These are phyloP conservation scores for Malbranchea cinnamomea DNA, from an alignment of 2,329 filamentous ascomycete species.

Conservation along the genomic window DNA sequence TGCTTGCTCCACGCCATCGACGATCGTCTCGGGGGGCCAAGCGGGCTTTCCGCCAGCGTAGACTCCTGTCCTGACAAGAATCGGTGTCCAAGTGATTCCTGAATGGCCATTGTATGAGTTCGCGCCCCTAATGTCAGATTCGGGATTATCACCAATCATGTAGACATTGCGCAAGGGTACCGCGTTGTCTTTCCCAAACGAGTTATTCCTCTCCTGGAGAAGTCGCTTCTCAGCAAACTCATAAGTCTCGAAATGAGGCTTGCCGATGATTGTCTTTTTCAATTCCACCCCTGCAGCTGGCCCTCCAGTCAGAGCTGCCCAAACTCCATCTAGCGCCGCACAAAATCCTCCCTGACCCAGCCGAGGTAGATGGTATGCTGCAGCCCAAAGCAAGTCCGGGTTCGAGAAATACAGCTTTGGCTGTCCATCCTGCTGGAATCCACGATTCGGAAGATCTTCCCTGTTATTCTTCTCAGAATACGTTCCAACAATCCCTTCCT, in stretches of 20 bases:
- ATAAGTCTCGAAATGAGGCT: conserved; percentile 66
- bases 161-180: conserved; percentile 58
- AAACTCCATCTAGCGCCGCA: conserved; percentile 65
- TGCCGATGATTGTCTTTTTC: conserved; percentile 58
- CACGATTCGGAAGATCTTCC: conserved; percentile 47
- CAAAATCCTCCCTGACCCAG: conserved; percentile 87
- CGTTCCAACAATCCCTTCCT: conserved; percentile 66
- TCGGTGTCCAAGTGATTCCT: conserved; percentile 60
- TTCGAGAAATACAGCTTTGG: conserved; percentile 79
- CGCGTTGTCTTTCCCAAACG: conserved; percentile 26
- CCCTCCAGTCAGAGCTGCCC: conserved; percentile 54
- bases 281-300: conserved; percentile 39
- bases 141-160: conserved; percentile 86
- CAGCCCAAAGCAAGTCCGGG: conserved; percentile 78
- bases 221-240: conserved; percentile 68
- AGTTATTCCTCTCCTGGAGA: conserved; percentile 39
- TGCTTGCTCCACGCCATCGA: conserved; percentile 60
- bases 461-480: conserved; percentile 58
- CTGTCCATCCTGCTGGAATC: conserved; percentile 72
- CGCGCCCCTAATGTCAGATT: conserved; percentile 78
- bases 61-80: conserved; percentile 70
- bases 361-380: conserved; percentile 67
- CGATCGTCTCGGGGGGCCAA: conserved; percentile 48
- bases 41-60: conserved; percentile 45
- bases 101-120: conserved; percentile 55